phyloP scores from a whole-genome alignment of 2,329 filamentous ascomycete genomes.

The Diaporthe vaccinii region DNA sequence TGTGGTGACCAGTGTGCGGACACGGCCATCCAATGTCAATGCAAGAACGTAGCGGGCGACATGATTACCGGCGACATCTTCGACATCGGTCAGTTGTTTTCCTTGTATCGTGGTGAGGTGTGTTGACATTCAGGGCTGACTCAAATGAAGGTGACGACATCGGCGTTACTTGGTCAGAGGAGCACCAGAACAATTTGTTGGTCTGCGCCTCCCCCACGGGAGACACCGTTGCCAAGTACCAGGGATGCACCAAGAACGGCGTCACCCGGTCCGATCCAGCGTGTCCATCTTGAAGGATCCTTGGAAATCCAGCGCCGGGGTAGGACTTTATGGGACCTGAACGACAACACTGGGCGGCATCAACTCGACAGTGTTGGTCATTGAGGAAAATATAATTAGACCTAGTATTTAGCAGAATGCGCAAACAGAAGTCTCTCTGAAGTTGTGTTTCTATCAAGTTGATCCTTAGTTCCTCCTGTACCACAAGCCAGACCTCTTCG shows the following conservation, averaged over 20 bases:
- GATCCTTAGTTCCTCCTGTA: neutral
- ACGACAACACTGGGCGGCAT: neutral
- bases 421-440: neutral
- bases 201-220: neutral
- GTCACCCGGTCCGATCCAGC: too few species aligned
- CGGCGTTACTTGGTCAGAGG: constrained; percentile 7
- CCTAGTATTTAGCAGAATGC: neutral
- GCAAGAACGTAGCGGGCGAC: neutral
- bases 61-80: neutral
- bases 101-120: too few species aligned
- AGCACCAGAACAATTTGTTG: neutral
- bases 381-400: neutral
- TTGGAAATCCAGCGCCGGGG: neutral
- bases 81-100: neutral
- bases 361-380: neutral
- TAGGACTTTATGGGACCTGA: neutral
- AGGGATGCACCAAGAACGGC: neutral
- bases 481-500: neutral
- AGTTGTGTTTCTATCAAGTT: neutral
- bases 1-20: neutral
- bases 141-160: neutral
- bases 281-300: neutral
- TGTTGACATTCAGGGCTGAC: neutral
- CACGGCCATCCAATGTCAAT: neutral
- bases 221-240: neutral